These are phyloP conservation scores for Botrytis fabae DNA, from an alignment of 2,329 filamentous ascomycete species.

Conservation along the genomic window DNA sequence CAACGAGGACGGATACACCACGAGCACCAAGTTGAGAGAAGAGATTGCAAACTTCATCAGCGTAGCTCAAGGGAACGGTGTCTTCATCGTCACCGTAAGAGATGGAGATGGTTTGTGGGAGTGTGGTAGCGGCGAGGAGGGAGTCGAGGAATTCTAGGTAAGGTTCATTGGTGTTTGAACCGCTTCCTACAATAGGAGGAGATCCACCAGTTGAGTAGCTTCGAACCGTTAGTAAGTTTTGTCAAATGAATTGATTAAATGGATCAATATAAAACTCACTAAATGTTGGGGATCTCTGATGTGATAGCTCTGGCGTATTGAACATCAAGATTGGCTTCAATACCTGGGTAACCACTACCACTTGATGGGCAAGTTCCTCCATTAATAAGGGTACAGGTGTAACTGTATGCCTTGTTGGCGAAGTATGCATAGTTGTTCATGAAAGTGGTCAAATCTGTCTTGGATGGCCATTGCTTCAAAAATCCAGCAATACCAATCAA, in stretches of 20 bases:
- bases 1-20: conserved; percentile 50
- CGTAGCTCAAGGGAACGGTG: conserved; percentile 55
- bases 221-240: background rate
- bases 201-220: conserved; percentile 57
- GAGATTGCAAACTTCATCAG: conserved; percentile 52
- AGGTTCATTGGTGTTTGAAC: conserved; percentile 63
- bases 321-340: conserved; percentile 61
- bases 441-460: conserved; percentile 36
- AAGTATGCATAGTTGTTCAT: conserved; percentile 35
- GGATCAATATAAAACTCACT: conserved; percentile 29
- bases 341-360: conserved; percentile 25
- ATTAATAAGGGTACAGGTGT: conserved; percentile 35
- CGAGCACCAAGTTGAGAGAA: conserved; percentile 55
- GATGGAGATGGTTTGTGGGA: conserved; percentile 61
- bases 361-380: conserved; percentile 39
- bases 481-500: conserved; percentile 38
- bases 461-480: conserved; percentile 35
- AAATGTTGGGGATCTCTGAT: conserved; percentile 54
- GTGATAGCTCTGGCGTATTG: conserved; percentile 57
- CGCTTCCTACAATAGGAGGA: conserved; percentile 49
- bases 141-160: conserved; percentile 64
- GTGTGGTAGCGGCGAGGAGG: conserved; percentile 51
- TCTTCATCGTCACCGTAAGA: conserved; percentile 57
- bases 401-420: conserved; percentile 40
- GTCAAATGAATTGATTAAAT: background rate